Evolutionary conservation across 2,329 filamentous ascomycete genomes (phyloP), one percentile per base, ranked within the genome.

Genomic region (Sordariomycetes sp.): DNA sequence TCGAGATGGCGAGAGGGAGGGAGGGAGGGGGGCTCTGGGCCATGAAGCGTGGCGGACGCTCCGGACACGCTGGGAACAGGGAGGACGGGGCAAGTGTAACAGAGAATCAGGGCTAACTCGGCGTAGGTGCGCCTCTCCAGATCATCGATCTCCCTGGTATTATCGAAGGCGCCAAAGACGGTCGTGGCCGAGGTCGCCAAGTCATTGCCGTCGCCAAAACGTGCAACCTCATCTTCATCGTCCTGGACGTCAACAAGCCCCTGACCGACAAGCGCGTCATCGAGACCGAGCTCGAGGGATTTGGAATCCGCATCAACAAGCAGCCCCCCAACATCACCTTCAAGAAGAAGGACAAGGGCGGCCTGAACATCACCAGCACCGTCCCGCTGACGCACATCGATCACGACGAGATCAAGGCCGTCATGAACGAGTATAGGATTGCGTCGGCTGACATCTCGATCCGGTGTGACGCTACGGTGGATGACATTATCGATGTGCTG

Each of bases 131-230:
- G 54, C 96, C 96, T 67, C 88, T 99, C 66, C 94, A 99, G 74
- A 97, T 99, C 76, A 89, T 99, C 62, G 94, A 99, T 81, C 79
- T 99, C 69, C 94, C 94, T 1, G 94, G 94, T 84, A 99, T 99
- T 68, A 99, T 99, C 65, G 90, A 97, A 73, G 94, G 94, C 69
- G 94, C 94, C 65, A 97, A 99, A 74, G 94, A 99, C 71, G 94
- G 94, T 63, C 95, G 96, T 70, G 94, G 94, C 77, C 86, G 94
- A 79, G 94, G 94, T 80, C 86, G 93, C 66, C 94, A 99, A 76
- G 94, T 99, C 68, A 99, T 99, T 77, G 94, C 94, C 10, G 94
- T 99, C 54, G 93, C 94, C 60, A 99, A 99, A 79, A 97, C 94
- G 20, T 99, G 94, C 76, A 89, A 99, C 79, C 76, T 99, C 66